phyloP scores from a whole-genome alignment of 225 moss, liverwort and hornwort genomes.

The Pseudoscleropodium purum region DNA sequence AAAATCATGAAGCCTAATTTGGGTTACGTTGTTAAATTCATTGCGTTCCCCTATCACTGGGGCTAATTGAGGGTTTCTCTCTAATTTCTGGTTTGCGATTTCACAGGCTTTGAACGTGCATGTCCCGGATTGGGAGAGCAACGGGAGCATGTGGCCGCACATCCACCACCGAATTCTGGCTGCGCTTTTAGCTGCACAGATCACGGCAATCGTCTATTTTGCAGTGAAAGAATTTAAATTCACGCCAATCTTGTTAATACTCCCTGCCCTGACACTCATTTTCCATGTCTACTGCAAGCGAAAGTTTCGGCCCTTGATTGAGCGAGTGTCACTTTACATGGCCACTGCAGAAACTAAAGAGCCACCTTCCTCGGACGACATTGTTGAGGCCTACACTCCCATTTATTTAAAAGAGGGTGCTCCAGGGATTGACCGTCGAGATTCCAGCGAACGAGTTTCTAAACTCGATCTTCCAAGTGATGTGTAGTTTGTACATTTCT shows the following conservation, averaged over 20 bases:
- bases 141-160: conserved; percentile 83
- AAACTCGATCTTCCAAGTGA: background rate
- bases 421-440: conserved; percentile 20
- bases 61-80: background rate
- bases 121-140: conserved; percentile 69
- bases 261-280: conserved; percentile 28
- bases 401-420: conserved; percentile 39
- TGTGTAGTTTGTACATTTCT: background rate
- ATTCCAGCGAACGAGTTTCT: conserved; percentile 12
- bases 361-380: conserved; percentile 24
- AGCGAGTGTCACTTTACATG: conserved; percentile 33
- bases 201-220: conserved; percentile 60
- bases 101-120: conserved; percentile 70
- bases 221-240: conserved; percentile 55
- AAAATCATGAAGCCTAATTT: background rate
- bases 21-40: background rate
- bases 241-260: conserved; percentile 41
- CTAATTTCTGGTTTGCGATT: background rate
- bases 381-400: conserved; percentile 65
- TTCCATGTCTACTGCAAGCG: conserved; percentile 27
- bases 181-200: conserved; percentile 51
- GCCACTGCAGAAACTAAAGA: conserved; percentile 37
- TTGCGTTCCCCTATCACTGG: background rate
- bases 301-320: conserved; percentile 47
- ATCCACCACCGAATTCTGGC: conserved; percentile 65